These are phyloP conservation scores for Antonospora locustae DNA, from an alignment of 371 early-diverging fungal genomes.

Conservation along the genomic window DNA sequence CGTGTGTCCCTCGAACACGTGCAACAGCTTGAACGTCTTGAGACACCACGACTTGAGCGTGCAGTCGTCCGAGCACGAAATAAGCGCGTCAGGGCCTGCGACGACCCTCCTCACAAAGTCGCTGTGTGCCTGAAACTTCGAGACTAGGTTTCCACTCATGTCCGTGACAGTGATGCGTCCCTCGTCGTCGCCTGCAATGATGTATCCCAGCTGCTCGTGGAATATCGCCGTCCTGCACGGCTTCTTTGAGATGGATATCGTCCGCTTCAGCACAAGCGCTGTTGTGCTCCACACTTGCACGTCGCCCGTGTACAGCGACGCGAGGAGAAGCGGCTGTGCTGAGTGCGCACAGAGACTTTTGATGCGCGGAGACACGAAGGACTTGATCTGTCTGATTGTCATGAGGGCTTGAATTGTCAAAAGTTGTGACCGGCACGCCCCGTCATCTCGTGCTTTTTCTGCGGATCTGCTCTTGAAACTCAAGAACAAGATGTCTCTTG, in stretches of 20 bases:
- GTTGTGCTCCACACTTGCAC: slow-evolving; percentile 42
- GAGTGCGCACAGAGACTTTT: slow-evolving; percentile 39
- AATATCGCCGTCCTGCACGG: slow-evolving; percentile 43
- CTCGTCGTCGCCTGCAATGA: slow-evolving; percentile 47
- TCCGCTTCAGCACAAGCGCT: slow-evolving; percentile 18
- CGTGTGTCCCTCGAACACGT: slow-evolving; percentile 43
- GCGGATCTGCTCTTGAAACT: no score
- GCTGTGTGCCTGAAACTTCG: slow-evolving; percentile 41
- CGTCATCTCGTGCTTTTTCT: no score
- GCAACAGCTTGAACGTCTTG: no score
- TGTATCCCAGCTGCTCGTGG: slow-evolving; percentile 24
- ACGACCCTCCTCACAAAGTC: slow-evolving; percentile 52
- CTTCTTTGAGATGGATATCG: slow-evolving; percentile 34
- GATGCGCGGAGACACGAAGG: slow-evolving; percentile 37
- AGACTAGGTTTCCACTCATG: slow-evolving; percentile 33
- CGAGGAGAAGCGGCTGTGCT: slow-evolving; percentile 37
- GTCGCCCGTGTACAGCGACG: slow-evolving; percentile 45
- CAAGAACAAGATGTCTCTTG: no score
- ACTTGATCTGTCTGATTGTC: no score
- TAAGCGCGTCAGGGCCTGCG: slow-evolving; percentile 34
- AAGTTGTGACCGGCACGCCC: no score
- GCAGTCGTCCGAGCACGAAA: slow-evolving; percentile 49
- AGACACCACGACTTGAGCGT: slow-evolving; percentile 48
- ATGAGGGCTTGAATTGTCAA: no score
- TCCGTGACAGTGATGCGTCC: slow-evolving; percentile 39